phyloP scores from a whole-genome alignment of 805 yeast species.

The Metschnikowia anglica region DNA sequence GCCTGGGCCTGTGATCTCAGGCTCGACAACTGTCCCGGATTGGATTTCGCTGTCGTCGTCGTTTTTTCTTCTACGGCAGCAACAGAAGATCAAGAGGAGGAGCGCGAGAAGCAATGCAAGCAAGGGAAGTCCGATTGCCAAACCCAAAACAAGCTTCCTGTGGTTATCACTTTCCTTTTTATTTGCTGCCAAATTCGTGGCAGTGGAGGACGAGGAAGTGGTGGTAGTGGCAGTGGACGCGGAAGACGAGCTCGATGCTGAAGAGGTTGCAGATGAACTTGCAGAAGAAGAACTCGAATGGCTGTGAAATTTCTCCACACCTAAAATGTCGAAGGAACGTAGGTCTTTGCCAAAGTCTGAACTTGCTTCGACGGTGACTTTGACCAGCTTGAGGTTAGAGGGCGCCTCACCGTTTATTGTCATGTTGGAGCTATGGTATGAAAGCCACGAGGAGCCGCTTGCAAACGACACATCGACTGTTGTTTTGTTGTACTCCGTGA shows the following conservation, averaged over 20 bases:
- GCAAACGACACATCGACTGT: constrained; percentile 45
- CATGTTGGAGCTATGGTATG: constrained; percentile 55
- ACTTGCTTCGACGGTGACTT: constrained; percentile 30
- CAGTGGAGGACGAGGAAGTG: constrained; percentile 25
- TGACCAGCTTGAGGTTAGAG: constrained; percentile 23
- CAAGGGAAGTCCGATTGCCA: constrained; percentile 83
- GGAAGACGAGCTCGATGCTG: constrained; percentile 25
- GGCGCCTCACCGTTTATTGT: constrained; percentile 71
- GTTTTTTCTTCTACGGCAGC: constrained; percentile 44
- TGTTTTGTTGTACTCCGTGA: constrained; percentile 54
- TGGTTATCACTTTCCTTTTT: constrained; percentile 24
- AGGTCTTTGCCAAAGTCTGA: constrained; percentile 31
- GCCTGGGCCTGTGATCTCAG: constrained; percentile 35
- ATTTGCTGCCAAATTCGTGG: constrained; percentile 24
- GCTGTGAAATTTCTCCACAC: constrained; percentile 31
- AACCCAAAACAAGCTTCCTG: constrained; percentile 76
- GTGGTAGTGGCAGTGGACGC: constrained; percentile 32
- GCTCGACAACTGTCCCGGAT: constrained; percentile 6
- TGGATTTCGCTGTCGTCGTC: constrained; percentile 14
- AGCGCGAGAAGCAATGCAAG: constrained; percentile 50
- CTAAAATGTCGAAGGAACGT: constrained; percentile 51
- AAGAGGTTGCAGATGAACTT: constrained; percentile 26
- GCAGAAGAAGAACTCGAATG: constrained; percentile 20
- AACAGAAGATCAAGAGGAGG: constrained; percentile 49
- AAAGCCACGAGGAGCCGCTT: constrained; percentile 56